These are phyloP conservation scores for Iris macrosiphon DNA, from an alignment of 106 monocot genomes.

Conservation along the genomic window DNA sequence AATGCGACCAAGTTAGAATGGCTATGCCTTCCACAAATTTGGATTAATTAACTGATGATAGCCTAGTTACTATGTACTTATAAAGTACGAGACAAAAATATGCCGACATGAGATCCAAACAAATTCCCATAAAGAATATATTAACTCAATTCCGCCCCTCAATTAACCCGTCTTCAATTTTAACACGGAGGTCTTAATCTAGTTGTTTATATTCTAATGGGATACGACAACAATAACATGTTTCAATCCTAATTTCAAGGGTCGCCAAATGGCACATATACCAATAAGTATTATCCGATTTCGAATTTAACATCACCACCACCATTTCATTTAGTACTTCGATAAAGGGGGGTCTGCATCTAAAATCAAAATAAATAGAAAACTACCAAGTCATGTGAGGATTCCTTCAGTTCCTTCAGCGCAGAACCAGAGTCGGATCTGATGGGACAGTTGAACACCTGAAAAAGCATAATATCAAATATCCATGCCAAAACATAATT, in stretches of 20 bases:
- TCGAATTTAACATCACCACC: not conserved
- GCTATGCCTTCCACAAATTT: not conserved
- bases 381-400: constrained; percentile 73
- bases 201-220: not conserved
- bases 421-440: constrained; percentile 65
- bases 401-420: constrained; percentile 51
- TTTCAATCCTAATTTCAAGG: not conserved
- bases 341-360: too few relatives aligned
- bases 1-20: not conserved
- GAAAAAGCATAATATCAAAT: not conserved
- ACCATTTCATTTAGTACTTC: not conserved
- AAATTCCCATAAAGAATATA: not conserved
- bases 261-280: not conserved
- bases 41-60: not conserved
- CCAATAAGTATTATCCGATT: not conserved
- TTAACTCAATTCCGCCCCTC: not conserved
- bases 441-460: constrained; percentile 83
- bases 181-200: not conserved
- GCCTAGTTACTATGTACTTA: not conserved
- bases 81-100: not conserved
- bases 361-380: constrained; percentile 4
- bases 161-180: not conserved
- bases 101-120: too few relatives aligned
- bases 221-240: not conserved
- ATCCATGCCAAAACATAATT: not conserved